Evolutionary conservation across 345 rosid genomes (phyloP).

Genomic region (Angophora floribunda): DNA sequence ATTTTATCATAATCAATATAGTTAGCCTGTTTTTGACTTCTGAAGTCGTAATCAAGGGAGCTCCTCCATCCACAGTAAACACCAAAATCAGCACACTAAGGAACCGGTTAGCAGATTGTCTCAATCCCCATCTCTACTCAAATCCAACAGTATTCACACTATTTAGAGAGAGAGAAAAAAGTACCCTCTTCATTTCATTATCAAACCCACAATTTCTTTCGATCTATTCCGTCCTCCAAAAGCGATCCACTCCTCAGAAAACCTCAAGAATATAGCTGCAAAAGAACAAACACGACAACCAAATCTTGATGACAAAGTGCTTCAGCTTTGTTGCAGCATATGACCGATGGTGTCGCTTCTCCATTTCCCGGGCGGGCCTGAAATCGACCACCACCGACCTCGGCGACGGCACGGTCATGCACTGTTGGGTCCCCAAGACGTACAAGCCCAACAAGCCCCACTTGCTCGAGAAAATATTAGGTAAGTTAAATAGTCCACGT

Average conservation of each 20-base stretch:
- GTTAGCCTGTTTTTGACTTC: background rate
- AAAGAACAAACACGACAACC: background rate
- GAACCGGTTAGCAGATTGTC: background rate
- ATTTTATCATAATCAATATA: no score
- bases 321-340: slow-evolving; percentile 59
- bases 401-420: slow-evolving; percentile 3
- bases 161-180: background rate
- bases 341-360: slow-evolving; percentile 43
- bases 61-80: background rate
- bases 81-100: background rate
- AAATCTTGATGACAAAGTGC: slow-evolving; percentile 15
- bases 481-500: no score
- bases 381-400: slow-evolving; percentile 14
- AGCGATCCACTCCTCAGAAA: background rate
- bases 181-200: background rate
- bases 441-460: background rate
- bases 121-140: background rate
- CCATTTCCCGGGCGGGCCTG: slow-evolving; percentile 47
- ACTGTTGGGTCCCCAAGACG: slow-evolving; percentile 2
- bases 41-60: background rate
- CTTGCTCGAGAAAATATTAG: no score
- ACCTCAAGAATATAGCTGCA: background rate
- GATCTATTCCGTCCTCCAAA: background rate
- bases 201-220: background rate
- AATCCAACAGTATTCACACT: background rate